Evolutionary conservation across 2,329 filamentous ascomycete genomes (phyloP), one percentile per base, ranked within the genome.

Genomic region (Colletotrichum cuscutae): DNA sequence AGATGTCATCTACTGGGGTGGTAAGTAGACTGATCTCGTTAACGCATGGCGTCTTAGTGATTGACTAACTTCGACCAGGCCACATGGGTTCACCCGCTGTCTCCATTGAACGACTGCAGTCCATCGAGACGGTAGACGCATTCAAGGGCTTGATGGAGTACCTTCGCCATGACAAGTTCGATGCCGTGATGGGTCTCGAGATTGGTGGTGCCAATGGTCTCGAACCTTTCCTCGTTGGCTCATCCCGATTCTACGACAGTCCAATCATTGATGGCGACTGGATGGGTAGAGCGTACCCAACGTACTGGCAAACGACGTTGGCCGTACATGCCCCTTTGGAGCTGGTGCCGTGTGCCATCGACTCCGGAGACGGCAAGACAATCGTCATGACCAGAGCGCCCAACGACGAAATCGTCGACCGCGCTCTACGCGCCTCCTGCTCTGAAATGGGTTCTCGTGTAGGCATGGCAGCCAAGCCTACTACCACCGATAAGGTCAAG

Each of bases 201-300:
- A 91, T 93, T 66, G 91, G 91, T n/a, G 91, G 91, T 7, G 87
- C 86, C 5, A 93, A 93, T 74, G 90, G 91, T 0, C 82, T 92
- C 9, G 86, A 90, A 74, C 86, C 87, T 9, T 82, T 92, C 80
- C 84, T 90, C 4, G 80, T 91, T 5, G 89, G 89, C 5, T 87
- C 88, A 0, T 87, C 85, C 65, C 81, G 82, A 1, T 85, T 87
- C 73, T 87, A 90, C 79, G 80, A 88, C 67, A 74, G 88, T 1
- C 87, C 87, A 0, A 83, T 83, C 2, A 84, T 89, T 4, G 88
- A 89, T 68, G 88, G 85, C 15, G 88, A 89, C 77, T 88, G 86
- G 86, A 89, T 89, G 88, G 88, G 88, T 0, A 80, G 88, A 13
- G 88, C 88, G 0, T 89, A 89, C 68, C 87, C 87, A 0, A 87